A percentile compares a stretch with the other conserved stretches of the same genome.
phyloP scores from a whole-genome alignment of 169 alveolate species.

The Eimeria praecox region DNA sequence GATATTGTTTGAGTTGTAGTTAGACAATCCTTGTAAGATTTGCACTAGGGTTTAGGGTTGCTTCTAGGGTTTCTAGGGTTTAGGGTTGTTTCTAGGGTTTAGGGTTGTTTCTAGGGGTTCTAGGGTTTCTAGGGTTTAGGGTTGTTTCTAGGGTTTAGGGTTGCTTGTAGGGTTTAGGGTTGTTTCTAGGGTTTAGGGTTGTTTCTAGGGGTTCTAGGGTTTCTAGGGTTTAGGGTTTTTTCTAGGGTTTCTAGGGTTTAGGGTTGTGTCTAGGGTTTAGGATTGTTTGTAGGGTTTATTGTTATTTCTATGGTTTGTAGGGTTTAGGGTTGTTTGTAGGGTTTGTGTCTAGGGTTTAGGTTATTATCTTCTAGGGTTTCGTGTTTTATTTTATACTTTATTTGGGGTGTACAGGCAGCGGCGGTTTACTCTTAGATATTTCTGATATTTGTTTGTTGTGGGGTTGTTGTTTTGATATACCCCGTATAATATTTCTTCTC shows the following conservation, averaged over 20 bases:
- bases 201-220: too few relatives aligned
- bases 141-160: not conserved
- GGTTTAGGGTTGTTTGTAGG: not conserved
- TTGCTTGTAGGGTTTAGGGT: not conserved
- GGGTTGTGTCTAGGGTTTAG: conserved; percentile 12
- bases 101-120: too few relatives aligned
- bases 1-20: too few relatives aligned
- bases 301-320: too few relatives aligned
- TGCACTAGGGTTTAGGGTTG: too few relatives aligned
- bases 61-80: too few relatives aligned
- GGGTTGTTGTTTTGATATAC: not conserved
- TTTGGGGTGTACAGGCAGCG: not conserved
- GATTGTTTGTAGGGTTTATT: too few relatives aligned
- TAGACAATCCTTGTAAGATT: too few relatives aligned
- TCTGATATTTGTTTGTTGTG: not conserved
- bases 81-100: conserved; percentile 12
- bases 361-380: too few relatives aligned
- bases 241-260: too few relatives aligned
- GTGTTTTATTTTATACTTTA: too few relatives aligned
- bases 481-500: not conserved
- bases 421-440: not conserved
- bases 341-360: not conserved
- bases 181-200: not conserved
- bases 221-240: conserved; percentile 9
- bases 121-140: not conserved